Conservation (phyloP, 805 yeast genomes). For the Torulaspora delbrueckii region DNA sequence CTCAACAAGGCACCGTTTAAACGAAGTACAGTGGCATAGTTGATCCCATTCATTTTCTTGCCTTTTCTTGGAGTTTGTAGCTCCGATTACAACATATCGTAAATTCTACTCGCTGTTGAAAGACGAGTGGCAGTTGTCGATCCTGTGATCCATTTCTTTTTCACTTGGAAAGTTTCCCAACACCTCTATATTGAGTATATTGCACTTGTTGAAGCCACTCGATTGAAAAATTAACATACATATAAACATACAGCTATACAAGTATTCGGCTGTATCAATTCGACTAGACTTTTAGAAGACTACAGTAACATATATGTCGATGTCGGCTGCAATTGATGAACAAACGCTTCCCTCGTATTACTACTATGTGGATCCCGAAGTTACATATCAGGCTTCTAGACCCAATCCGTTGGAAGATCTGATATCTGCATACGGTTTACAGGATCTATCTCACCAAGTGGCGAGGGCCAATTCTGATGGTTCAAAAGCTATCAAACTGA, state of each 20-base stretch:
- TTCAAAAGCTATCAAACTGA: slow-evolving; percentile 81
- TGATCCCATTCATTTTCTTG: background rate
- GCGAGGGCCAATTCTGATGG: slow-evolving; percentile 88
- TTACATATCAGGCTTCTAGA: slow-evolving; percentile 37
- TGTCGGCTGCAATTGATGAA: slow-evolving; percentile 18
- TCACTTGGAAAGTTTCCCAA: background rate
- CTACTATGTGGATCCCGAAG: slow-evolving; percentile 39
- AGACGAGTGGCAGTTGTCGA: background rate
- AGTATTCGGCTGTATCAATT: background rate
- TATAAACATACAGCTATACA: background rate
- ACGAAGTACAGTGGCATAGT: background rate
- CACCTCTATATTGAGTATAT: background rate
- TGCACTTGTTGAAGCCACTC: background rate
- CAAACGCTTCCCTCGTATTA: slow-evolving; percentile 33
- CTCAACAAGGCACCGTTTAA: background rate
- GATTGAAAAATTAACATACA: background rate
- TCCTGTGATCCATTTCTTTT: background rate
- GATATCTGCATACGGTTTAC: slow-evolving; percentile 61
- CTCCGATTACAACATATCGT: background rate
- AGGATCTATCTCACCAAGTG: slow-evolving; percentile 65
- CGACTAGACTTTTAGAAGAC: background rate
- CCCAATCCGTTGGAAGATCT: slow-evolving; percentile 77
- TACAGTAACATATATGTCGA: background rate
- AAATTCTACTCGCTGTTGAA: background rate
- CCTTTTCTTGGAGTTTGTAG: background rate